phyloP scores from a whole-genome alignment of 1,284 basidiomycete species.

The Ganoderma meredithae region DNA sequence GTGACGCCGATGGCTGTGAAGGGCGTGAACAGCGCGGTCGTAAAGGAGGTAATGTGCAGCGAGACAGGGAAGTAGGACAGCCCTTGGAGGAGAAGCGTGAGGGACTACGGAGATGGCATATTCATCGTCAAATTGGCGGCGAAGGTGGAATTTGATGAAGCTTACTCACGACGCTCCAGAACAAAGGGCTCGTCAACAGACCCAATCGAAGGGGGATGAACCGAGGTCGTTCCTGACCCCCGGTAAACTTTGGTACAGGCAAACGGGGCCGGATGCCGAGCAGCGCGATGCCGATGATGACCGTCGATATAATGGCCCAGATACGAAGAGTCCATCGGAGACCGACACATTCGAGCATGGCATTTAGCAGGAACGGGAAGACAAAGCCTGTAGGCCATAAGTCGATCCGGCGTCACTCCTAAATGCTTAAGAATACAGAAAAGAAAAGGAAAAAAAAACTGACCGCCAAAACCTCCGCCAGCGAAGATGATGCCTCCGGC shows the following conservation, averaged over 20 bases:
- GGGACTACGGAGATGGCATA: constrained; percentile 22
- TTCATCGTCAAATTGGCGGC: constrained; percentile 1
- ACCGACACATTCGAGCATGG: constrained; percentile 35
- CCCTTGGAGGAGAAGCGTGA: constrained; percentile 36
- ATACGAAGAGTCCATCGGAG: constrained; percentile 40
- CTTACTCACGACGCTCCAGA: constrained; percentile 37
- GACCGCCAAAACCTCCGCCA: constrained; percentile 39
- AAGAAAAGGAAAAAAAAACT: neutral
- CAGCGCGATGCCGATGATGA: constrained; percentile 34
- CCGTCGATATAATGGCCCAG: constrained; percentile 33
- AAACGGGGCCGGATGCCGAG: constrained; percentile 38
- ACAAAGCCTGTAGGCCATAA: constrained; percentile 31
- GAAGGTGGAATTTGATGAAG: neutral
- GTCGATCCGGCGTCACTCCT: neutral
- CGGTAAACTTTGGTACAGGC: constrained; percentile 34
- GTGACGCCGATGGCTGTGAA: constrained; percentile 37
- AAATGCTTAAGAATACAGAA: neutral
- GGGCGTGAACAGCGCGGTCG: constrained; percentile 33
- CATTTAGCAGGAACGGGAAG: constrained; percentile 38
- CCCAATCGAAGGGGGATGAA: constrained; percentile 37
- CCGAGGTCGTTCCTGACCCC: constrained; percentile 31
- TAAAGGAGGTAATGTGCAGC: constrained; percentile 39
- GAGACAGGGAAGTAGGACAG: constrained; percentile 42
- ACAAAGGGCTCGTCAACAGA: constrained; percentile 36
- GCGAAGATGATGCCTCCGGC: constrained; percentile 41